Evolutionary conservation across 352 stramenopile genomes (phyloP).

Genomic region (Pelagophyceae sp.): DNA sequence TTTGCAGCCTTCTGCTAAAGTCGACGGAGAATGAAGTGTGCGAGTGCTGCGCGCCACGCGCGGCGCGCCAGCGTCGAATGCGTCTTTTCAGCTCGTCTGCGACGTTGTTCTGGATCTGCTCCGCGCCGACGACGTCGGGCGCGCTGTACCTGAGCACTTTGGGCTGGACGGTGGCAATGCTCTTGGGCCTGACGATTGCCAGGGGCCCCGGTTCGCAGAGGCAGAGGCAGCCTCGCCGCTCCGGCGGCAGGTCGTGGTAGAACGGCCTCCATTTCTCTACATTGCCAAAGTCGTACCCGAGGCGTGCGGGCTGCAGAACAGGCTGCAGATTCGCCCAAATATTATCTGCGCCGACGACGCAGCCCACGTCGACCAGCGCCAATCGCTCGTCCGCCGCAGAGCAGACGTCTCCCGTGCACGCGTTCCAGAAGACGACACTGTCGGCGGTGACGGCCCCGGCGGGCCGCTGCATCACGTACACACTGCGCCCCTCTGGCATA

Average conservation of each 20-base stretch:
- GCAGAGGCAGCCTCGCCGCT: slow-evolving; percentile 6
- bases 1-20: slow-evolving; percentile 3
- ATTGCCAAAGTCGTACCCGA: slow-evolving; percentile 74
- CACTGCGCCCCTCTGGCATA: slow-evolving; percentile 69
- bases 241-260: slow-evolving; percentile 29
- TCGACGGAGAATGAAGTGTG: slow-evolving; percentile 13
- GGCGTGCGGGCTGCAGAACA: slow-evolving; percentile 40
- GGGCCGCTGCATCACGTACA: slow-evolving; percentile 60
- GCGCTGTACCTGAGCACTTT: slow-evolving; percentile 50
- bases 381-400: slow-evolving; percentile 59
- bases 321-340: slow-evolving; percentile 75
- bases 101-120: slow-evolving; percentile 64
- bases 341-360: slow-evolving; percentile 74
- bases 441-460: slow-evolving; percentile 8
- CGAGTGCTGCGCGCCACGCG: slow-evolving; percentile 53
- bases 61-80: slow-evolving; percentile 72
- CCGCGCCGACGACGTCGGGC: slow-evolving; percentile 50
- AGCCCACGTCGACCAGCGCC: slow-evolving; percentile 65
- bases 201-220: neutral
- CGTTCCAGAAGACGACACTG: slow-evolving; percentile 67
- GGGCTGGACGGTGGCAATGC: slow-evolving; percentile 43
- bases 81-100: slow-evolving; percentile 64
- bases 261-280: slow-evolving; percentile 70
- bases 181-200: neutral
- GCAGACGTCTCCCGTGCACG: slow-evolving; percentile 66